Evolutionary conservation across 2,329 filamentous ascomycete genomes (phyloP), one percentile per base, ranked within the genome.

Genomic region (Corinectria fuckeliana): DNA sequence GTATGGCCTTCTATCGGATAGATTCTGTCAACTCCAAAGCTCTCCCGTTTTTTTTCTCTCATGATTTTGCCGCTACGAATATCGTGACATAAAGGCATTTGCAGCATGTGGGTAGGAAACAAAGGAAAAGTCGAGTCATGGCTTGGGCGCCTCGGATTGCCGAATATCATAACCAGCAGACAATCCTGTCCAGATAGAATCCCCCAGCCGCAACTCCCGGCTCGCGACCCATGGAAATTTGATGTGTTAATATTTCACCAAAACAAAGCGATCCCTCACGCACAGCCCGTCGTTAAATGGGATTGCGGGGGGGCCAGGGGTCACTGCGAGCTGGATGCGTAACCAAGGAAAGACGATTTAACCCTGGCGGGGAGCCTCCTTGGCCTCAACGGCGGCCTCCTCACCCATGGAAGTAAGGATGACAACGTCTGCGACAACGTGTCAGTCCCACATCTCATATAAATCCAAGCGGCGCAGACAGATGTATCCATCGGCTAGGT

Each of bases 381-480:
- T 98, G 82, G 89, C 91, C 77, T 97, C 93, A 78, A 97, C 90
- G 75, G 89, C 91, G 73, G 86, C 82, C 86, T 98, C 91, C 84
- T 99, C 94, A 77, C 91, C 91, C 95, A 99, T 99, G 78, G 95
- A 88, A 74, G 92, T 91, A 77, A 96, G 91, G 78, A 99, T 88
- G 73, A 94, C 90, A 74, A 98, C 90, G 81, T 93, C 93, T 97
- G 66, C 5, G n/a, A 30, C n/a, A 53, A 9, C 25, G 10, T 5
- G 47, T 70, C 51, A 71, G 61, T 9, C 5, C 30, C n/a, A 26
- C 14, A 7, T 50, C 32, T 16, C 32, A 30, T n/a, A 8, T n/a
- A 2, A 28, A 20, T 18, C 13, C 23, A 14, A 23, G 39, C 26
- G 21, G 4, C 8, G 50, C 20, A 5, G 25, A 28, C 5, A 38